A percentile compares a stretch with the other conserved stretches of the same genome.
Evolutionary conservation across 768 basidiomycete genomes (phyloP).

Genomic region (Tricholoma matsutake): DNA sequence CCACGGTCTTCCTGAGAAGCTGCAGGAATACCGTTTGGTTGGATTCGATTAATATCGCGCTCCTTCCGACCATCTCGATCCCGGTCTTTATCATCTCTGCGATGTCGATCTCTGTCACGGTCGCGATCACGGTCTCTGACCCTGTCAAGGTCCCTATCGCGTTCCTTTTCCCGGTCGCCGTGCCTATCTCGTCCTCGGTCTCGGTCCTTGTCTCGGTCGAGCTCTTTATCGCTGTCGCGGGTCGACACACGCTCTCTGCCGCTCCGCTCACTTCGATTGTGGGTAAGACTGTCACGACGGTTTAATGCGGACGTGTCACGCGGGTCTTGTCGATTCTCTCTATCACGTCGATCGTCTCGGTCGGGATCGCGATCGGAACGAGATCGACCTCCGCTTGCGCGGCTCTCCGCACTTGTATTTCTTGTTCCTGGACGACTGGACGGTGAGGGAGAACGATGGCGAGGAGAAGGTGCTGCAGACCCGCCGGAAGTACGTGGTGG

Average conservation of each 20-base stretch:
- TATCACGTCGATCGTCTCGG: conserved; percentile 55
- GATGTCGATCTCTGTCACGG: conserved; percentile 49
- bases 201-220: conserved; percentile 46
- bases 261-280: conserved; percentile 47
- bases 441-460: conserved; percentile 65
- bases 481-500: conserved; percentile 47
- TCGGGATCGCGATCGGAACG: conserved; percentile 52
- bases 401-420: conserved; percentile 69
- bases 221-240: conserved; percentile 42
- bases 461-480: conserved; percentile 56
- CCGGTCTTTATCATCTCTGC: conserved; percentile 60
- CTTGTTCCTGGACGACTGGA: conserved; percentile 64
- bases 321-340: conserved; percentile 46
- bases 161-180: conserved; percentile 52
- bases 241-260: conserved; percentile 37
- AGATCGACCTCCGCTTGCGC: conserved; percentile 62
- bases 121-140: conserved; percentile 48
- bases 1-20: conserved; percentile 48
- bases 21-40: conserved; percentile 28
- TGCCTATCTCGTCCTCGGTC: conserved; percentile 47
- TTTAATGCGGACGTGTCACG: conserved; percentile 37
- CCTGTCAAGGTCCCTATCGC: conserved; percentile 56
- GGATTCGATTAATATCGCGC: conserved; percentile 43
- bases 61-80: conserved; percentile 64
- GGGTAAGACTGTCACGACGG: conserved; percentile 52